A percentile compares a stretch with the other conserved stretches of the same genome.
These are phyloP conservation scores for Pochonia chlamydosporia DNA, from an alignment of 2,329 filamentous ascomycete species.

Conservation along the genomic window DNA sequence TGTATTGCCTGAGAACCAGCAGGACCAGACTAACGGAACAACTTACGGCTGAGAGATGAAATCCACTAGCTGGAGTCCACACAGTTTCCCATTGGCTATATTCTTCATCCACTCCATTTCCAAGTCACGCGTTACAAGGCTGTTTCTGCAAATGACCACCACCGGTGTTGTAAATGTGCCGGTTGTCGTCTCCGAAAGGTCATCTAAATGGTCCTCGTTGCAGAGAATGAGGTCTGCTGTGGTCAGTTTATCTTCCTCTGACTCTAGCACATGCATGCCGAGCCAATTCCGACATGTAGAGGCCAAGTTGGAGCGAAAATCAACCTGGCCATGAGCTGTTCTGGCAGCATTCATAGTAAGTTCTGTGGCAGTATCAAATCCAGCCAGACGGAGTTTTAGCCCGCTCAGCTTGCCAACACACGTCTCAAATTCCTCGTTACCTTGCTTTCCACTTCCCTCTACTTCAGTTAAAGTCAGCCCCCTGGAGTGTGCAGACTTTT, in stretches of 20 bases:
- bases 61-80: conserved; percentile 18
- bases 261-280: conserved; percentile 20
- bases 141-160: conserved; percentile 28
- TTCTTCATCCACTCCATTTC: neutral
- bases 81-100: conserved; percentile 12
- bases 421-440: conserved; percentile 14
- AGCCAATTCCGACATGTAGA: conserved; percentile 28
- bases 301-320: conserved; percentile 8
- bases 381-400: conserved; percentile 20
- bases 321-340: no score
- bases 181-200: neutral
- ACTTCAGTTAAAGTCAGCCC: conserved; percentile 14
- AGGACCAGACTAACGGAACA: neutral
- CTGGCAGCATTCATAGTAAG: no score
- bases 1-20: no score
- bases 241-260: conserved; percentile 4
- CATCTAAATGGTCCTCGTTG: neutral
- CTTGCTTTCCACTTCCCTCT: neutral
- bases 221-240: conserved; percentile 21
- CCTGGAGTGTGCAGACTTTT: neutral
- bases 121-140: conserved; percentile 17
- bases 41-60: conserved; percentile 33
- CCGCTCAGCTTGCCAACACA: conserved; percentile 23
- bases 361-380: conserved; percentile 15
- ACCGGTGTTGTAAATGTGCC: conserved; percentile 11